These are phyloP conservation scores for Candida oleophila DNA, from an alignment of 805 yeast species.

Conservation along the genomic window DNA sequence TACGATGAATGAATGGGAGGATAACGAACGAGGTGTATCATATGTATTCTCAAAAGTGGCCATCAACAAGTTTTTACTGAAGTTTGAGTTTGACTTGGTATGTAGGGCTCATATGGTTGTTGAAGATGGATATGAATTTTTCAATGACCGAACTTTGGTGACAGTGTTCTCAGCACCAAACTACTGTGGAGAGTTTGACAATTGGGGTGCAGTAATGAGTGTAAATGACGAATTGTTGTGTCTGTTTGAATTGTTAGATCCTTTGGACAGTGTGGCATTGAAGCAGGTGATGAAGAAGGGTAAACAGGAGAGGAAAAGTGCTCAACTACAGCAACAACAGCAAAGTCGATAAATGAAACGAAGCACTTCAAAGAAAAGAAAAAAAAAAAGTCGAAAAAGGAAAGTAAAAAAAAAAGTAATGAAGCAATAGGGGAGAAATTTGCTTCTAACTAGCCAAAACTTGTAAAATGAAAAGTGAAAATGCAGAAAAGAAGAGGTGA, in stretches of 20 bases:
- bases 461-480: too few relatives aligned
- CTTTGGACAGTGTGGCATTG: conserved; percentile 87
- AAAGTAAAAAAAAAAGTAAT: not conserved
- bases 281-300: conserved; percentile 94
- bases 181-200: conserved; percentile 82
- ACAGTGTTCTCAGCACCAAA: conserved; percentile 77
- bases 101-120: conserved; percentile 90
- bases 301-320: conserved; percentile 78
- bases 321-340: conserved; percentile 22
- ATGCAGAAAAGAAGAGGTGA: too few relatives aligned
- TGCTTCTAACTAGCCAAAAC: too few relatives aligned
- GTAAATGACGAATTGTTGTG: conserved; percentile 91
- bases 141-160: conserved; percentile 68
- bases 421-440: too few relatives aligned
- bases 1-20: conserved; percentile 82
- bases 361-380: not conserved
- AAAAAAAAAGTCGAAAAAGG: conserved; percentile 1
- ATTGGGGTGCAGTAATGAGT: conserved; percentile 98
- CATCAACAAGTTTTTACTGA: conserved; percentile 69
- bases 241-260: conserved; percentile 90
- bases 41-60: conserved; percentile 80
- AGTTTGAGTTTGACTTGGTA: conserved; percentile 77
- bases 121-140: conserved; percentile 77
- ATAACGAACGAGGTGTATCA: conserved; percentile 81
- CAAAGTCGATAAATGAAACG: not conserved